Percentiles rank a stretch among this genome's conserved stretches.
phyloP scores from a whole-genome alignment of 2,329 filamentous ascomycete genomes.

The Boeremia exigua region DNA sequence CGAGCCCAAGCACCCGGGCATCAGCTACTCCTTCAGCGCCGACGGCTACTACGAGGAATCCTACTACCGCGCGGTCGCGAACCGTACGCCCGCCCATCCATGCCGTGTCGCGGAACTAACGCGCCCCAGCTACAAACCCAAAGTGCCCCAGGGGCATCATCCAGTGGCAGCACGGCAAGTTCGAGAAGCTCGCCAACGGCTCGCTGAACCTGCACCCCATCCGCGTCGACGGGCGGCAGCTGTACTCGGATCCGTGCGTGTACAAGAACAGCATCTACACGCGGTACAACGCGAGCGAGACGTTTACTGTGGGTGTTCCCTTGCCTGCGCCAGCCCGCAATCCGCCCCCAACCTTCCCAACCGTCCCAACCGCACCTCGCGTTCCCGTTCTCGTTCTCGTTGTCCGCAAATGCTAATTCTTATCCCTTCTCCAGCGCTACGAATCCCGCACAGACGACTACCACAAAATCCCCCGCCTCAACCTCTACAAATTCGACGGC shows the following conservation, averaged over 20 bases:
- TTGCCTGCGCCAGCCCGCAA: too few species aligned
- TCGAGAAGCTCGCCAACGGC: conserved; percentile 62
- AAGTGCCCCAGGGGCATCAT: conserved; percentile 69
- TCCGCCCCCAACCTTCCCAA: too few species aligned
- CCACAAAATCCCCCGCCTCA: conserved; percentile 66
- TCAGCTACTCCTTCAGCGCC: conserved; percentile 75
- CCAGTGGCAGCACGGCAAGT: conserved; percentile 76
- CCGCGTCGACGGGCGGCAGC: conserved; percentile 69
- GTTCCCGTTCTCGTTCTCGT: too few species aligned
- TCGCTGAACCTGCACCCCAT: conserved; percentile 67
- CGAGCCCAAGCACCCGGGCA: conserved; percentile 70
- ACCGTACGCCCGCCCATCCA: conserved; percentile 60
- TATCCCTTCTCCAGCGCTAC: conserved; percentile 47
- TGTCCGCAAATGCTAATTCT: too few species aligned
- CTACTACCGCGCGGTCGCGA: conserved; percentile 71
- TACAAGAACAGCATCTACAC: conserved; percentile 64
- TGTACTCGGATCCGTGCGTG: conserved; percentile 70
- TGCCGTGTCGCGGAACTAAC: too few species aligned
- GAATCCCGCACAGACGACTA: conserved; percentile 63
- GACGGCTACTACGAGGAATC: conserved; percentile 73
- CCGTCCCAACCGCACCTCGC: too few species aligned
- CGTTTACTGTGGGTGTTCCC: conserved; percentile 60
- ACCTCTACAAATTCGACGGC: conserved; percentile 69
- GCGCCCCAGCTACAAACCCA: conserved; percentile 63
- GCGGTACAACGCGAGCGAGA: conserved; percentile 70